phyloP scores from a whole-genome alignment of 140 eudicot species.

The Senecio squalidus region DNA sequence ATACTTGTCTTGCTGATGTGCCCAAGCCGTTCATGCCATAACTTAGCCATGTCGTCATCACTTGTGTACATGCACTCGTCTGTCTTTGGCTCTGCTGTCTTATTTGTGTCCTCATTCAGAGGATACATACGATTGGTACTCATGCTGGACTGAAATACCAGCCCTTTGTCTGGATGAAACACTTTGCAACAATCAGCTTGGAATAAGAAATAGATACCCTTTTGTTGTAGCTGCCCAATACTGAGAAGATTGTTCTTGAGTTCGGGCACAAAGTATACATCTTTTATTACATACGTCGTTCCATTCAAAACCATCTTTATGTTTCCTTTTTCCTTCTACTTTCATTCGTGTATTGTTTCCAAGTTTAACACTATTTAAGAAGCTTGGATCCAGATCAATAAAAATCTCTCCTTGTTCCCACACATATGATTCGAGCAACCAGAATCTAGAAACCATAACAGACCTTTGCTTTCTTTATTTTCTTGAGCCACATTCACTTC shows the following conservation, averaged over 20 bases:
- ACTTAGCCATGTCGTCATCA: not conserved
- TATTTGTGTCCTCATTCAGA: not conserved
- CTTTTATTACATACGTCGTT: not conserved
- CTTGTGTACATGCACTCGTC: not conserved
- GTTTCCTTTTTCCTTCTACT: not conserved
- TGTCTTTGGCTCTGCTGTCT: not conserved
- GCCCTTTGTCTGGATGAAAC: not conserved
- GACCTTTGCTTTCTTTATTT: not conserved
- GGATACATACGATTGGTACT: slow-evolving; percentile 4
- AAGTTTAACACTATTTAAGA: not conserved
- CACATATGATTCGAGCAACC: slow-evolving; percentile 12
- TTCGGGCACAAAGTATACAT: slow-evolving; percentile 10
- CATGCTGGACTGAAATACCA: not conserved
- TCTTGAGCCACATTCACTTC: too few relatives aligned
- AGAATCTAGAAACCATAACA: not conserved
- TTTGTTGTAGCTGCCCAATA: too few relatives aligned
- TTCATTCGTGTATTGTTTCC: not conserved
- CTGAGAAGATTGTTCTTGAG: too few relatives aligned
- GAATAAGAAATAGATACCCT: too few relatives aligned
- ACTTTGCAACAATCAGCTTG: not conserved
- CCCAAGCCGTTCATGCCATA: slow-evolving; percentile 8
- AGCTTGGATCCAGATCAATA: not conserved
- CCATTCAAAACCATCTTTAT: not conserved
- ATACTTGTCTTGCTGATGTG: not conserved
- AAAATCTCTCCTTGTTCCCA: not conserved